Conservation (phyloP, 495 filamentous ascomycete genomes). For the Penicillium crystallinum region DNA sequence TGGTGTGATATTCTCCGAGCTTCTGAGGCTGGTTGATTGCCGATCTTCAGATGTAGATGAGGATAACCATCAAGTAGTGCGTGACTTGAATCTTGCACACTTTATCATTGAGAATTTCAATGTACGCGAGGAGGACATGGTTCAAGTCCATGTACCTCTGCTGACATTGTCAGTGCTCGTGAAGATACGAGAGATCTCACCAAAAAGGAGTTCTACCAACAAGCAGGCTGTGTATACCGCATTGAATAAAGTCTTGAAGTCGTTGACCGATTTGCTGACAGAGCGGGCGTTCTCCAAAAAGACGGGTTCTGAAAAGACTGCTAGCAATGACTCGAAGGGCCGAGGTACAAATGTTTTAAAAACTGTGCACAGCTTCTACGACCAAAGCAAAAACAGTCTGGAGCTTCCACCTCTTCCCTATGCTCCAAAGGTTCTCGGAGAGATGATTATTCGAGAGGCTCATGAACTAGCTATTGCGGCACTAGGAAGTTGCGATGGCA, state of each 20-base stretch:
- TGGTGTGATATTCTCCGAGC: conserved; percentile 82
- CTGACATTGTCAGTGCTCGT: conserved; percentile 62
- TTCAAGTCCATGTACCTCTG: conserved; percentile 76
- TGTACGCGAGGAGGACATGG: conserved; percentile 93
- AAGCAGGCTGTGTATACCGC: conserved; percentile 21
- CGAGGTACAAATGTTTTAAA: conserved; percentile 48
- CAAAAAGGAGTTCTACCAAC: conserved; percentile 11
- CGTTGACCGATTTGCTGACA: conserved; percentile 55
- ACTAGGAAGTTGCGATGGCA: conserved; percentile 21
- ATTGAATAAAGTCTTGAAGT: conserved; percentile 31
- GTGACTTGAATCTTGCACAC: conserved; percentile 59
- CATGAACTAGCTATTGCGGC: conserved; percentile 47
- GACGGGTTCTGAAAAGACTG: conserved; percentile 19
- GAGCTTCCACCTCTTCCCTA: conserved; percentile 52
- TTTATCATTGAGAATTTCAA: conserved; percentile 90
- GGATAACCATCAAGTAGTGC: conserved; percentile 42
- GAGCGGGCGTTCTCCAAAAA: conserved; percentile 61
- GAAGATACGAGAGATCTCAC: conserved; percentile 37
- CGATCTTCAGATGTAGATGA: conserved; percentile 25
- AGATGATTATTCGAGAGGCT: conserved; percentile 58
- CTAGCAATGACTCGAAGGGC: conserved; percentile 16
- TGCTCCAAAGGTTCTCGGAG: conserved; percentile 47
- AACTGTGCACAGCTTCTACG: conserved; percentile 61
- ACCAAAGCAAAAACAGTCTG: conserved; percentile 39
- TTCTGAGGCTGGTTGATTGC: conserved; percentile 50